A percentile compares a stretch with the other conserved stretches of the same genome.
These are phyloP conservation scores for Pyrenochaeta sp. DNA, from an alignment of 2,329 filamentous ascomycete genomes.

Conservation along the genomic window DNA sequence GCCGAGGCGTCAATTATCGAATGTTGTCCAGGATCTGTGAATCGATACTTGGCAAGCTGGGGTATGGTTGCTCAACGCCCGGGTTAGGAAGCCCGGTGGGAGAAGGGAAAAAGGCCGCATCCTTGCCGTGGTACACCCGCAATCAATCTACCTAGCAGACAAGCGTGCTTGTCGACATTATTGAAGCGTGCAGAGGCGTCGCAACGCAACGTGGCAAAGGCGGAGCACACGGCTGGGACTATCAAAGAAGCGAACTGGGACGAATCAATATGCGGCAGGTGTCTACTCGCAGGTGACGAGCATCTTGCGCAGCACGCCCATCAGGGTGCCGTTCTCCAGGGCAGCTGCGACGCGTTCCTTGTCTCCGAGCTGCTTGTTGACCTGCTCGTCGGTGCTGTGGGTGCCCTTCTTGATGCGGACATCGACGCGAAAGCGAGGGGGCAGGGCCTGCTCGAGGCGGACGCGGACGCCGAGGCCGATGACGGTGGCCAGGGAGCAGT, in stretches of 20 bases:
- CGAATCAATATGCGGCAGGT: neutral
- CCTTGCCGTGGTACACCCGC: too few relatives aligned
- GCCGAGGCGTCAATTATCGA: constrained; percentile 6
- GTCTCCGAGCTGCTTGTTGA: constrained; percentile 95
- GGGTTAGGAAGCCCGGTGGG: neutral
- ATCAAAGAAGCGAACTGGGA: neutral
- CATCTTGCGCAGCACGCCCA: constrained; percentile 92
- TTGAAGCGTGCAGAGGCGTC: too few relatives aligned
- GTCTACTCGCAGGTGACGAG: constrained; percentile 76
- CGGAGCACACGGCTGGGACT: too few relatives aligned
- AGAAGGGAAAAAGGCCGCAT: neutral
- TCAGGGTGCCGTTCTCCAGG: constrained; percentile 89
- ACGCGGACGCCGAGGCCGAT: constrained; percentile 94
- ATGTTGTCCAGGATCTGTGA: constrained; percentile 1
- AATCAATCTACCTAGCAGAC: too few relatives aligned
- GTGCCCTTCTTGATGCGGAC: constrained; percentile 94
- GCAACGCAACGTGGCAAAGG: too few relatives aligned
- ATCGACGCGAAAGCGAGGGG: constrained; percentile 89
- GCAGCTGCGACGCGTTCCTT: constrained; percentile 97
- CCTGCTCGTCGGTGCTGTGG: constrained; percentile 93
- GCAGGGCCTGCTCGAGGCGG: constrained; percentile 86
- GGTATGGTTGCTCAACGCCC: constrained; percentile 4
- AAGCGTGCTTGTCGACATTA: too few relatives aligned
- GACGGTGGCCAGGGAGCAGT: constrained; percentile 95
- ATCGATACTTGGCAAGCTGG: constrained; percentile 6